A percentile compares a stretch with the other conserved stretches of the same genome.
Conservation (phyloP, 2,329 filamentous ascomycete genomes). For the Gyromitra esculenta region DNA sequence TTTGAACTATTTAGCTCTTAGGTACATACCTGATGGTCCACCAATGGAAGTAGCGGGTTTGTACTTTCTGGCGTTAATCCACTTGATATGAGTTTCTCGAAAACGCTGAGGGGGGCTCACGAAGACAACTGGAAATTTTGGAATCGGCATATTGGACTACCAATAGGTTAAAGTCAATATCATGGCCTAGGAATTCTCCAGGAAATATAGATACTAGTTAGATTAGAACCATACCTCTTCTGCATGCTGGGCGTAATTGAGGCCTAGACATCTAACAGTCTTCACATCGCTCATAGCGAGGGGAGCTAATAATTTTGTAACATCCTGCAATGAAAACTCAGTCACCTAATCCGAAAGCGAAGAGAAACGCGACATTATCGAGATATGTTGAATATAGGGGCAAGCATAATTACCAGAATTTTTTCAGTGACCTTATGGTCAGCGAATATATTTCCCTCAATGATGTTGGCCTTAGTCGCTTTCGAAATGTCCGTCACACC, state of each 20-base stretch:
- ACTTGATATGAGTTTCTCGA: no score
- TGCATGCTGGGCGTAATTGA: slow-evolving; percentile 78
- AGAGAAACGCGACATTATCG: slow-evolving; percentile 51
- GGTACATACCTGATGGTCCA: slow-evolving; percentile 66
- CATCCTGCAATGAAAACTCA: slow-evolving; percentile 58
- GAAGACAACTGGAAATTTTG: slow-evolving; percentile 77
- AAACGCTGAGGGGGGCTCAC: slow-evolving; percentile 60
- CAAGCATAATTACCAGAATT: slow-evolving; percentile 61
- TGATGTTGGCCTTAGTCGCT: slow-evolving; percentile 70
- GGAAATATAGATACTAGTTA: slow-evolving; percentile 5
- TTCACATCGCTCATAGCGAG: slow-evolving; percentile 71
- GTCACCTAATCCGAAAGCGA: background rate
- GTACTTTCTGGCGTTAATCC: slow-evolving; percentile 62
- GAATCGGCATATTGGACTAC: slow-evolving; percentile 72
- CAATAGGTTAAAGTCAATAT: slow-evolving; percentile 26
- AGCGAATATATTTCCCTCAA: slow-evolving; percentile 74
- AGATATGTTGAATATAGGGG: slow-evolving; percentile 61
- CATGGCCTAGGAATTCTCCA: background rate
- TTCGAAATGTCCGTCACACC: slow-evolving; percentile 71
- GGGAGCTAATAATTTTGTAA: slow-evolving; percentile 69
- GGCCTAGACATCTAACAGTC: slow-evolving; percentile 74
- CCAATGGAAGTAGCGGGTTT: slow-evolving; percentile 74
- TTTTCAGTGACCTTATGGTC: slow-evolving; percentile 70
- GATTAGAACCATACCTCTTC: slow-evolving; percentile 66
- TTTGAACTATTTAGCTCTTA: background rate